Evolutionary conservation across 2,329 filamentous ascomycete species (phyloP).

Genomic region (Tolypocladium guangdongense): DNA sequence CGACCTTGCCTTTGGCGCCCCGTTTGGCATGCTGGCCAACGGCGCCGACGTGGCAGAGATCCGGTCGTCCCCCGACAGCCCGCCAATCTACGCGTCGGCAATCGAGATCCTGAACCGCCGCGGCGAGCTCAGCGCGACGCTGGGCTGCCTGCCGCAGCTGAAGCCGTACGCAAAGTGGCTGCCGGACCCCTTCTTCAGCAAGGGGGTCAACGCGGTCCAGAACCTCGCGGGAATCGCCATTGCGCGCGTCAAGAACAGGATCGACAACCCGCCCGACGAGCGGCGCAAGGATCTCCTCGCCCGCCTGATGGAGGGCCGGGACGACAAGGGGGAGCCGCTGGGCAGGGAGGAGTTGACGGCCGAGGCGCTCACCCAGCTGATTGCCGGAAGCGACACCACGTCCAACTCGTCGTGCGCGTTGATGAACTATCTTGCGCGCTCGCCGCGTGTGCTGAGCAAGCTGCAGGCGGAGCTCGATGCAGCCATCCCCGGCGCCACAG

Average conservation of each 20-base stretch:
- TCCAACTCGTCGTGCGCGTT: conserved; percentile 75
- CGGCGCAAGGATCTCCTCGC: conserved; percentile 71
- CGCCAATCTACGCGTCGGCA: conserved; percentile 61
- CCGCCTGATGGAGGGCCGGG: conserved; percentile 74
- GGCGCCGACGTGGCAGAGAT: conserved; percentile 71
- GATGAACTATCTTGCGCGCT: conserved; percentile 62
- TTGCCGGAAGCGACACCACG: conserved; percentile 67
- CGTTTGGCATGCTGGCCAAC: conserved; percentile 59
- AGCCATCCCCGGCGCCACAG: conserved; percentile 46
- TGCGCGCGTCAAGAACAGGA: conserved; percentile 63
- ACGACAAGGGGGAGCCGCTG: conserved; percentile 66
- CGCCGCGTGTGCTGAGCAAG: conserved; percentile 59
- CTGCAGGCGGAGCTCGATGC: conserved; percentile 68
- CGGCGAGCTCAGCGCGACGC: conserved; percentile 72
- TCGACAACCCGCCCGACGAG: conserved; percentile 56
- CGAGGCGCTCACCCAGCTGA: conserved; percentile 82
- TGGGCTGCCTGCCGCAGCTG: conserved; percentile 63
- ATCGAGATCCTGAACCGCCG: conserved; percentile 83
- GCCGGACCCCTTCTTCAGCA: conserved; percentile 70
- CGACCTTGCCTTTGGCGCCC: conserved; percentile 39
- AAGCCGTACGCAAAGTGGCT: conserved; percentile 74
- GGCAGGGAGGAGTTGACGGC: conserved; percentile 73
- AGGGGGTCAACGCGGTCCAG: conserved; percentile 64
- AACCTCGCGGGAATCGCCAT: conserved; percentile 82
- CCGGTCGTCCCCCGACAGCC: conserved; percentile 44